Evolutionary conservation across 495 filamentous ascomycete species (phyloP).

Genomic region (Neurospora pannonica): DNA sequence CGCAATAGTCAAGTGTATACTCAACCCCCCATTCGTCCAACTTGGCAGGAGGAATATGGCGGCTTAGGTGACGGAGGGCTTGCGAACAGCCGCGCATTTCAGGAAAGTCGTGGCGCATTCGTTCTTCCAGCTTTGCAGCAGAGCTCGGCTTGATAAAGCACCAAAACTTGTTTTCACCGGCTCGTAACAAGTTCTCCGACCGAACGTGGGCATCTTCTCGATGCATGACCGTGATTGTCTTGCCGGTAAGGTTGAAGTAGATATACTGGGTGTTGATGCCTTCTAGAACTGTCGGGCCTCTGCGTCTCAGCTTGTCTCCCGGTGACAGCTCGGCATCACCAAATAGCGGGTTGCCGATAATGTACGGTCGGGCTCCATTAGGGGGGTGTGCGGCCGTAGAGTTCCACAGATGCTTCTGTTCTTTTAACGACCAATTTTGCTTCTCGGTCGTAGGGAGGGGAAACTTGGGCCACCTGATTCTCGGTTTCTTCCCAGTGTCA

Average conservation of each 20-base stretch:
- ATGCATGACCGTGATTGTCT: constrained; percentile 27
- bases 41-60: constrained; percentile 18
- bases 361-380: constrained; percentile 17
- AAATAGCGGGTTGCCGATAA: constrained; percentile 27
- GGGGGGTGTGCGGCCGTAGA: constrained; percentile 17
- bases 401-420: constrained; percentile 24
- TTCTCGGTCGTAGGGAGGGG: constrained; percentile 14
- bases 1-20: constrained; percentile 26
- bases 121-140: constrained; percentile 15
- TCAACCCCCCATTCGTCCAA: constrained; percentile 25
- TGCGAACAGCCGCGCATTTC: constrained; percentile 24
- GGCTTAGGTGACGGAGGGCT: constrained; percentile 24
- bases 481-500: constrained; percentile 17
- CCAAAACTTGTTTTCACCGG: constrained; percentile 26
- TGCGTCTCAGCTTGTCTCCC: constrained; percentile 20
- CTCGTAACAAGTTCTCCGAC: constrained; percentile 24
- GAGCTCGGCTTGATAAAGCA: constrained; percentile 24
- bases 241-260: constrained; percentile 24
- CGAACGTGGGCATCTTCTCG: constrained; percentile 26
- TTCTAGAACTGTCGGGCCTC: constrained; percentile 17
- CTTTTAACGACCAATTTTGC: constrained; percentile 13
- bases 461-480: constrained; percentile 13
- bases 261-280: constrained; percentile 27
- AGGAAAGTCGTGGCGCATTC: constrained; percentile 14
- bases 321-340: constrained; percentile 22